phyloP scores from a whole-genome alignment of 495 filamentous ascomycete genomes.

The Physcia stellaris region DNA sequence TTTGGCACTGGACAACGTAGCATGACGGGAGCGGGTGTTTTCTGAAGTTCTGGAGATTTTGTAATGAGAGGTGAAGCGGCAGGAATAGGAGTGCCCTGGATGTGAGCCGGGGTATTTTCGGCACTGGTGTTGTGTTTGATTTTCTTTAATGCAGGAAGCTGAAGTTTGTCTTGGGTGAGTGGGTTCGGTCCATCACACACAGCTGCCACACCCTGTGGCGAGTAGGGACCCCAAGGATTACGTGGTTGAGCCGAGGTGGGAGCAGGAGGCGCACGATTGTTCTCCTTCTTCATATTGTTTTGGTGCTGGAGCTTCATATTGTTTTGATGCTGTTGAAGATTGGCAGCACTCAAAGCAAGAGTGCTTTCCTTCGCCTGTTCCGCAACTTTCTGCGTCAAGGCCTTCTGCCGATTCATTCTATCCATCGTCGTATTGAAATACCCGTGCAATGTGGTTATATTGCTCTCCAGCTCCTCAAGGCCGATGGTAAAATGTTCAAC shows the following conservation, averaged over 20 bases:
- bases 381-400: conserved; percentile 1
- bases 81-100: conserved; percentile 15
- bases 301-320: conserved; percentile 31
- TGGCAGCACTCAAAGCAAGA: conserved; percentile 42
- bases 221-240: conserved; percentile 54
- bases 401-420: conserved; percentile 5
- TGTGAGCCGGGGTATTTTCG: conserved; percentile 21
- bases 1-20: conserved; percentile 32
- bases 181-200: conserved; percentile 27
- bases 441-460: conserved; percentile 31
- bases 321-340: conserved; percentile 45
- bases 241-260: conserved; percentile 52
- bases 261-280: conserved; percentile 44
- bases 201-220: conserved; percentile 55
- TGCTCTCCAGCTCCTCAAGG: conserved; percentile 38
- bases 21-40: conserved; percentile 19
- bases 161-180: conserved; percentile 41
- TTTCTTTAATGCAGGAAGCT: conserved; percentile 49
- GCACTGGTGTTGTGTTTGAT: conserved; percentile 30
- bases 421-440: conserved; percentile 29
- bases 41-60: conserved; percentile 26
- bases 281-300: conserved; percentile 38
- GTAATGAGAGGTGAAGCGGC: conserved; percentile 19
- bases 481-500: conserved; percentile 45
- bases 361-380: conserved; percentile 13